A percentile compares a stretch with the other conserved stretches of the same genome.
These are phyloP conservation scores for Rubroshorea leprosula DNA, from an alignment of 345 rosid genomes.

Conservation along the genomic window DNA sequence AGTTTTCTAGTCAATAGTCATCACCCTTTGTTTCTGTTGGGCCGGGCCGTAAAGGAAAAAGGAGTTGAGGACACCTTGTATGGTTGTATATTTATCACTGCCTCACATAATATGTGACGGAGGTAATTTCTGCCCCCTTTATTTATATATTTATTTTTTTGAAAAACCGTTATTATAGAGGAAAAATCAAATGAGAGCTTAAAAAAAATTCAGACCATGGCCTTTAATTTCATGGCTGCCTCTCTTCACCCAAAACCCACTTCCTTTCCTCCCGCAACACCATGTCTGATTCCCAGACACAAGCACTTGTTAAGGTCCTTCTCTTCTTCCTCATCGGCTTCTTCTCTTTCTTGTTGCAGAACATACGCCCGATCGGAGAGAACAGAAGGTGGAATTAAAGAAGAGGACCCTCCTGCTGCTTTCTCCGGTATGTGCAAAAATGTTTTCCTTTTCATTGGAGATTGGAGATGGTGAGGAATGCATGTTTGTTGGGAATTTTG, in stretches of 20 bases:
- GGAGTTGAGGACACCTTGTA: no score
- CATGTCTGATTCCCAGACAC: constrained; percentile 18
- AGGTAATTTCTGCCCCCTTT: no score
- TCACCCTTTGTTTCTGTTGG: no score
- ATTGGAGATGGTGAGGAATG: not conserved
- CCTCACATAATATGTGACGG: no score
- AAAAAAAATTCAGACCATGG: no score
- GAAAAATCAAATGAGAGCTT: no score
- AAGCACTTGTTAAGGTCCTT: constrained; percentile 19
- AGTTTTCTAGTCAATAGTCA: no score
- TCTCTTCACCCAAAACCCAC: constrained; percentile 24
- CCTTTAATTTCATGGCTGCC: constrained; percentile 25
- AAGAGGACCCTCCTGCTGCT: constrained; percentile 32
- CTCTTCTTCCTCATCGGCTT: constrained; percentile 20
- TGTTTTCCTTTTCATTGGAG: not conserved
- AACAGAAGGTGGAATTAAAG: constrained; percentile 33
- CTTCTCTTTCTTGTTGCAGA: constrained; percentile 12
- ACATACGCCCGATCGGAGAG: constrained; percentile 39
- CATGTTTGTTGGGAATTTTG: not conserved
- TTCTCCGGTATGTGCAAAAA: constrained; percentile 32
- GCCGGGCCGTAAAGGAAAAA: no score
- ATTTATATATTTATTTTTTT: no score
- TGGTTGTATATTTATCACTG: no score
- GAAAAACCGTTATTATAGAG: no score
- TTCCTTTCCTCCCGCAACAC: constrained; percentile 15